A percentile compares a stretch with the other conserved stretches of the same genome.
Evolutionary conservation across 129 eudicot species (phyloP).

Genomic region (Flaveria robusta): DNA sequence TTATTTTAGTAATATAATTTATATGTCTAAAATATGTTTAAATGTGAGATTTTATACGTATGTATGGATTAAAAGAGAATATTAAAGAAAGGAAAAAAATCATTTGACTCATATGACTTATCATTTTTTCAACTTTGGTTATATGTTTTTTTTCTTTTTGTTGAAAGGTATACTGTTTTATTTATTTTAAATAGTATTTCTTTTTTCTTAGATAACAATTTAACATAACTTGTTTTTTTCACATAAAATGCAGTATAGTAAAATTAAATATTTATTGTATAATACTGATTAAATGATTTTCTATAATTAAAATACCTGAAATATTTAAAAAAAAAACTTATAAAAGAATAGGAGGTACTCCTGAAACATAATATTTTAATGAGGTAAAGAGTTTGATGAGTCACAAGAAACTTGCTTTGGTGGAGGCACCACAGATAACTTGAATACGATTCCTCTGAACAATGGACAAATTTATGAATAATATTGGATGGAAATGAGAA

Average conservation of each 20-base stretch:
- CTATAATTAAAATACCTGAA: not conserved
- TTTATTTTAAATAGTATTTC: not conserved
- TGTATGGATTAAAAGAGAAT: too few species aligned
- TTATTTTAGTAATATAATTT: too few species aligned
- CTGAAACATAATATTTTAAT: slow-evolving; percentile 13
- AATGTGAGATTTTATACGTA: too few species aligned
- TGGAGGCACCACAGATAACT: slow-evolving; percentile 19
- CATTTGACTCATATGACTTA: not conserved
- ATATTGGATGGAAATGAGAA: slow-evolving; percentile 1
- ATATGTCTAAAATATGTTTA: too few species aligned
- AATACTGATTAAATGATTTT: not conserved
- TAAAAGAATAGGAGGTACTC: not conserved
- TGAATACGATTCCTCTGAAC: slow-evolving; percentile 27
- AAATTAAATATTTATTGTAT: not conserved
- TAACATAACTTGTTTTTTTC: not conserved
- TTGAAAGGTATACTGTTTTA: not conserved
- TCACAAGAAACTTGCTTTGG: slow-evolving; percentile 35
- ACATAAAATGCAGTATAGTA: too few species aligned
- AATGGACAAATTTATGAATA: not conserved
- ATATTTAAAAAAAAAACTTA: not conserved
- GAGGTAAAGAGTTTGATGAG: slow-evolving; percentile 35
- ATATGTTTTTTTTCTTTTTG: not conserved
- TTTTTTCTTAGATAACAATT: not conserved
- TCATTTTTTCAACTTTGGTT: not conserved
- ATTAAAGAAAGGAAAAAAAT: too few species aligned